These are phyloP conservation scores for Penicillium cinerascens DNA, from an alignment of 495 filamentous ascomycete genomes.

Conservation along the genomic window DNA sequence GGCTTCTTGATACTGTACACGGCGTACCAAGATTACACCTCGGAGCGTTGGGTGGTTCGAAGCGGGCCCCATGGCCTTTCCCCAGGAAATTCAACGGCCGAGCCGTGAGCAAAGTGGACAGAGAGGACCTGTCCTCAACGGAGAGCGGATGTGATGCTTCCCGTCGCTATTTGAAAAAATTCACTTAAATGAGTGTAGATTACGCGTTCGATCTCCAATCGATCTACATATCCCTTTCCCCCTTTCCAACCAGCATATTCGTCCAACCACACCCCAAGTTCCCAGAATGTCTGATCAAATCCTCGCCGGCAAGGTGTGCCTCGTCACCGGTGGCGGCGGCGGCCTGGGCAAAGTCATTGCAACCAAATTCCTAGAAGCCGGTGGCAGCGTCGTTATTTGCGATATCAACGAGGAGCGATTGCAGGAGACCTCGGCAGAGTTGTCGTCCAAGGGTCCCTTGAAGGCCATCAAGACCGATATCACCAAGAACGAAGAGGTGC, in stretches of 20 bases:
- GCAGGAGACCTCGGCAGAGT: slow-evolving; percentile 35
- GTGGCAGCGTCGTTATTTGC: slow-evolving; percentile 42
- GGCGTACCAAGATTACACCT: not conserved
- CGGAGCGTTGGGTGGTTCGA: not conserved
- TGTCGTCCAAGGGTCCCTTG: slow-evolving; percentile 34
- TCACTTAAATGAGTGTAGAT: slow-evolving; percentile 2
- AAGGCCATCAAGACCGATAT: slow-evolving; percentile 42
- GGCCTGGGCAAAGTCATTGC: slow-evolving; percentile 47
- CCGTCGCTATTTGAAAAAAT: slow-evolving; percentile 4
- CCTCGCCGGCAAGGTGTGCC: slow-evolving; percentile 34
- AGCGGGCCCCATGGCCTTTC: not conserved
- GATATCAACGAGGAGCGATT: slow-evolving; percentile 37
- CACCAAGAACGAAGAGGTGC: slow-evolving; percentile 28
- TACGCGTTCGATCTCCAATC: not conserved
- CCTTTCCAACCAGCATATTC: not conserved
- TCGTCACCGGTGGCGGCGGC: slow-evolving; percentile 40
- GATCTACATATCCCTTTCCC: not conserved
- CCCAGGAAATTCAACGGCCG: slow-evolving; percentile 8
- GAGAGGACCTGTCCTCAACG: slow-evolving; percentile 2
- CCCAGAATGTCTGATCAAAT: slow-evolving; percentile 21
- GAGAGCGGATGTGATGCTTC: slow-evolving; percentile 7
- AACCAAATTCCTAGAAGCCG: slow-evolving; percentile 32
- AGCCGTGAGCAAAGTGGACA: slow-evolving; percentile 1
- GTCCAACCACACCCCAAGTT: not conserved
- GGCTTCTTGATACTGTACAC: not conserved